Evolutionary conservation across 179 eudicot genomes (phyloP), one percentile per base, ranked within the genome.

Genomic region (Camellia oleifera): DNA sequence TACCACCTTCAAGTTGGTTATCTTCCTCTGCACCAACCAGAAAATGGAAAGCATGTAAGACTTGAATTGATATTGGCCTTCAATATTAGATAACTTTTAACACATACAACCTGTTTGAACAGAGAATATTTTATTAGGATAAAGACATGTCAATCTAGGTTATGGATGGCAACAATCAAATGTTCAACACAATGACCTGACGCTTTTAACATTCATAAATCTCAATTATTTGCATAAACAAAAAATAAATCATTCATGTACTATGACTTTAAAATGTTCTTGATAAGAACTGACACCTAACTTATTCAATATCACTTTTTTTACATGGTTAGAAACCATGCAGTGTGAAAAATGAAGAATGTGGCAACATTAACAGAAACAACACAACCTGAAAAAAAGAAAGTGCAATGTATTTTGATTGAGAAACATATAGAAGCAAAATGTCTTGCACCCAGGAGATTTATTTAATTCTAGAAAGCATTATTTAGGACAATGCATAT

Each of bases 1-100:
- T 46, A 67, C 66, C 86, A 74, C 26, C 81, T 78, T 81, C 85
- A 61, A 77, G 20, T 67, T 86, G 85, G 78, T 79, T 84, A 67
- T 79, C 85, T 75, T 74, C 79, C 74, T 77, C 92, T 92, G 81
- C 79, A 80, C 4, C 12, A 78, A 80, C 53, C 42, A 78, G 67
- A 32, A 73, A 48, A 60, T 4, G 15, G 20, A 65, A 48, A 77
- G 72, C 6, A 40, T n/a, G 2, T 26, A 77, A 15, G 50, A 40
- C 52, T 67, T 53, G n/a, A 77, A 52, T 15, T 20, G 32, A 66
- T 13, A 26, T 13, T 65, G 44, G 56, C 62, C 79, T 44, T 13
- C 12, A 20, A 53, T 68, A 44, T 68, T 68, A 18, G n/a, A 14
- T 44, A 14, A 10, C 52, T 44, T 15, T 12, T n/a, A 4, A 13